phyloP scores from a whole-genome alignment of 495 filamentous ascomycete species.

The Coniosporium apollinis region DNA sequence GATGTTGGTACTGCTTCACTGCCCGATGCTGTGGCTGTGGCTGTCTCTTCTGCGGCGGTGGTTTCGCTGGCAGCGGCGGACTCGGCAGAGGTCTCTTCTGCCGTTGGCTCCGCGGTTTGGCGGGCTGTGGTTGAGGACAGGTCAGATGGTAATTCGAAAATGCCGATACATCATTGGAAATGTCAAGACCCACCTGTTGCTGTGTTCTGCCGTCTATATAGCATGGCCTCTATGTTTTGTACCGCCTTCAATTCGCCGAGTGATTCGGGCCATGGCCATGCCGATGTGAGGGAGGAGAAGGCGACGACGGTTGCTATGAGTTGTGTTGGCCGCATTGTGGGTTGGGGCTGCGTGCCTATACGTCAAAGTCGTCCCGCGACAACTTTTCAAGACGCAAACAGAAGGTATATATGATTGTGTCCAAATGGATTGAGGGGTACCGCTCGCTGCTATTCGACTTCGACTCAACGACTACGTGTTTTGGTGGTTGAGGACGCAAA shows the following conservation, averaged over 20 bases:
- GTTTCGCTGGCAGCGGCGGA: neutral
- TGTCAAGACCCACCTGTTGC: neutral
- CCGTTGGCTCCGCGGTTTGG: neutral
- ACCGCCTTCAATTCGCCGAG: conserved; percentile 12
- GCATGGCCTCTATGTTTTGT: conserved; percentile 9
- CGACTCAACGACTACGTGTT: too few species aligned
- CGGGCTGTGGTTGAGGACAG: conserved; percentile 2
- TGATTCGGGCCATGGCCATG: conserved; percentile 12
- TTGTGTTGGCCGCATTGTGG: conserved; percentile 18
- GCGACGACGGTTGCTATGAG: conserved; percentile 17
- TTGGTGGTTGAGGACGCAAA: too few species aligned
- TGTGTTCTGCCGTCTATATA: conserved; percentile 14
- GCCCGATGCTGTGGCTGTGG: neutral
- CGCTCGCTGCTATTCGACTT: too few species aligned
- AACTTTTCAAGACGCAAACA: too few species aligned
- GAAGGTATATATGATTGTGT: too few species aligned
- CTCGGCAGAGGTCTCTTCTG: conserved; percentile 1
- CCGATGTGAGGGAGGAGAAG: conserved; percentile 17
- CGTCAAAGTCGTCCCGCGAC: too few species aligned
- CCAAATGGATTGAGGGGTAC: too few species aligned
- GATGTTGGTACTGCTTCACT: neutral
- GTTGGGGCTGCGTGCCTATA: neutral
- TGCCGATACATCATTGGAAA: too few species aligned
- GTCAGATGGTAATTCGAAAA: conserved; percentile 6
- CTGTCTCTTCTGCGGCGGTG: conserved; percentile 1